phyloP scores from a whole-genome alignment of 768 basidiomycete species.

The Calvatia gigantea region DNA sequence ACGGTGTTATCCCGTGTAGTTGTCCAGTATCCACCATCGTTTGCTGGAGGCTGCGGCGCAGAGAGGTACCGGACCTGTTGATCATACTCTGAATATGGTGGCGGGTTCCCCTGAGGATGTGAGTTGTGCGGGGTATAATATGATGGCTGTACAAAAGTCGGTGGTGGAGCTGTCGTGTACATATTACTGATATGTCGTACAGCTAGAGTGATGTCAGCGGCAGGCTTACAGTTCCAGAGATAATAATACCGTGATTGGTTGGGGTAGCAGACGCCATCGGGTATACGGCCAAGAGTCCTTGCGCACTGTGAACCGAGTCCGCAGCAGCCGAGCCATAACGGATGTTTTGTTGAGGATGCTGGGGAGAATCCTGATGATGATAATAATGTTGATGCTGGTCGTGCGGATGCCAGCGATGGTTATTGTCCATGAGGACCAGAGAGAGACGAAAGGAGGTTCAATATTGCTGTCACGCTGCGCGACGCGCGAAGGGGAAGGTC shows the following conservation, averaged over 20 bases:
- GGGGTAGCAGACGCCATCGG: slow-evolving; percentile 76
- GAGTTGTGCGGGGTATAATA: slow-evolving; percentile 37
- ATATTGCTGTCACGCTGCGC: slow-evolving; percentile 17
- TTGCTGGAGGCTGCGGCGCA: slow-evolving; percentile 37
- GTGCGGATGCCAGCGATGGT: slow-evolving; percentile 29
- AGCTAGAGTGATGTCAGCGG: slow-evolving; percentile 35
- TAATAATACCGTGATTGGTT: slow-evolving; percentile 61
- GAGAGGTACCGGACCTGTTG: slow-evolving; percentile 56
- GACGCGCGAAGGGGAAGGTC: slow-evolving; percentile 21
- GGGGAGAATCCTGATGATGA: slow-evolving; percentile 9
- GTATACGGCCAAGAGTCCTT: slow-evolving; percentile 62
- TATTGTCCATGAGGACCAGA: slow-evolving; percentile 29
- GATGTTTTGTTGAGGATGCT: slow-evolving; percentile 18
- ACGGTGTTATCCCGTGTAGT: slow-evolving; percentile 57
- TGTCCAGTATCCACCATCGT: slow-evolving; percentile 63
- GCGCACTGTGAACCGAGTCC: slow-evolving; percentile 65
- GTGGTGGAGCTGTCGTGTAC: slow-evolving; percentile 54
- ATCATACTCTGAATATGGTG: slow-evolving; percentile 68
- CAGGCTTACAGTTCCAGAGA: background rate
- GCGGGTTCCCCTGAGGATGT: slow-evolving; percentile 37
- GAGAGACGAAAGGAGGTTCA: background rate
- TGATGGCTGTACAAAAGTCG: slow-evolving; percentile 60
- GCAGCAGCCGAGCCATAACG: slow-evolving; percentile 22
- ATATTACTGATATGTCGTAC: slow-evolving; percentile 62
- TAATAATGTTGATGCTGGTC: slow-evolving; percentile 17